Percentiles rank a stretch among this genome's conserved stretches.
phyloP scores from a whole-genome alignment of 1,284 basidiomycete genomes.

The Nidula niveotomentosa region DNA sequence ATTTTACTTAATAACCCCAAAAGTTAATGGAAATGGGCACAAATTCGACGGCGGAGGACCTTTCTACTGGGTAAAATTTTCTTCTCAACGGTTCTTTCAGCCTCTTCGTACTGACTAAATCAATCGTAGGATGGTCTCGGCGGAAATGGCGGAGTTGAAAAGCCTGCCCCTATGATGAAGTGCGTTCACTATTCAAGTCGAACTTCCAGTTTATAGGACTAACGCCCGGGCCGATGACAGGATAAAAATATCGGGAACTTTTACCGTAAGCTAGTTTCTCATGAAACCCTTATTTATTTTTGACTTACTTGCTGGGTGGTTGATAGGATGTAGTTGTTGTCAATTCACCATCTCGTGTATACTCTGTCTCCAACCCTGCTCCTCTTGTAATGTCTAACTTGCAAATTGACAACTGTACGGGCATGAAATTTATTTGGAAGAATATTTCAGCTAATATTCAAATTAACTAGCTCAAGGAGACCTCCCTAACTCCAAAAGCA shows the following conservation, averaged over 20 bases:
- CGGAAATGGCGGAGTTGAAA: conserved; percentile 29
- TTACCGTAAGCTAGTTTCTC: conserved; percentile 34
- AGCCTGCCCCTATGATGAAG: conserved; percentile 53
- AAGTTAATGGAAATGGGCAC: conserved; percentile 48
- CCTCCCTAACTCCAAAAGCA: conserved; percentile 42
- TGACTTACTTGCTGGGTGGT: conserved; percentile 19
- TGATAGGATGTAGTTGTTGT: conserved; percentile 37
- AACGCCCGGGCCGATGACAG: conserved; percentile 18
- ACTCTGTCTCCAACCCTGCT: conserved; percentile 38
- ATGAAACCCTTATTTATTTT: conserved; percentile 17
- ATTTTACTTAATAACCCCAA: no score
- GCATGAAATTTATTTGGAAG: background rate
- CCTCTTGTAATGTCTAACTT: conserved; percentile 33
- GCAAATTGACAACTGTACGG: conserved; percentile 43
- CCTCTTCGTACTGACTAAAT: no score
- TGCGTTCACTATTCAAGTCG: conserved; percentile 13
- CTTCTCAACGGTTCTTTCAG: no score
- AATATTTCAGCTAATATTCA: no score
- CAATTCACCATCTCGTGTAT: conserved; percentile 42
- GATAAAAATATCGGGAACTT: conserved; percentile 54
- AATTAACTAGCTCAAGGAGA: conserved; percentile 34
- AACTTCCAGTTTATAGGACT: no score
- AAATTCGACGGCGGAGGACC: conserved; percentile 44
- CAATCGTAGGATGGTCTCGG: conserved; percentile 41
- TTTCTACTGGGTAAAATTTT: conserved; percentile 41